phyloP scores from a whole-genome alignment of 176 grass and related monocot genomes.

The Luzula sylvatica region DNA sequence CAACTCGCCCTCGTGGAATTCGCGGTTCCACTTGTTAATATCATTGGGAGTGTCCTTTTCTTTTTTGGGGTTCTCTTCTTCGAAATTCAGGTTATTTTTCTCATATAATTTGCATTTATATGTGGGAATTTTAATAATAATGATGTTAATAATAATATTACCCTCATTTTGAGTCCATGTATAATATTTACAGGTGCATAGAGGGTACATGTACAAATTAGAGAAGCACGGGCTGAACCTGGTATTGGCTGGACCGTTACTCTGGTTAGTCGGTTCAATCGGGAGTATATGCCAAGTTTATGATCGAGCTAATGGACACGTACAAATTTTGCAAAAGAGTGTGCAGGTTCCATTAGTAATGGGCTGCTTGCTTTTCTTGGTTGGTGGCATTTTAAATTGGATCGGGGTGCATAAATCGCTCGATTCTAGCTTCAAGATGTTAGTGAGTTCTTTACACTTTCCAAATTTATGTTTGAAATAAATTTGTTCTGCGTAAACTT shows the following conservation, averaged over 20 bases:
- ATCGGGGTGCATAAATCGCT: conserved; percentile 8
- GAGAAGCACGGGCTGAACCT: conserved; percentile 57
- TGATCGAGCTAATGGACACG: conserved; percentile 45
- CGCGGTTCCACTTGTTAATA: conserved; percentile 40
- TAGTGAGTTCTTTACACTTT: conserved; percentile 20
- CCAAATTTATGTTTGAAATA: not conserved
- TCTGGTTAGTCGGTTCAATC: conserved; percentile 55
- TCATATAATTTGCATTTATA: not conserved
- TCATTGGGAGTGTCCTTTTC: conserved; percentile 36
- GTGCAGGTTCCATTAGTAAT: conserved; percentile 64
- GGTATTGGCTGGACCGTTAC: conserved; percentile 45
- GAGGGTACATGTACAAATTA: conserved; percentile 33
- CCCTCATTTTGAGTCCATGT: not conserved
- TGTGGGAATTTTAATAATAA: not conserved
- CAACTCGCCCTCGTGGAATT: conserved; percentile 71
- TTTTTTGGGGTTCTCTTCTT: conserved; percentile 58
- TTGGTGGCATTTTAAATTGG: conserved; percentile 44
- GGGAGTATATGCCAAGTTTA: conserved; percentile 73
- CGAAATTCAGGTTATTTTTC: conserved; percentile 42
- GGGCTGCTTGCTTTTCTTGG: conserved; percentile 58
- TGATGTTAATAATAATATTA: not conserved
- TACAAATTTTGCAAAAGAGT: conserved; percentile 78
- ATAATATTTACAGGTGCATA: conserved; percentile 35
- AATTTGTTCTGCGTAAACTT: too few relatives aligned
- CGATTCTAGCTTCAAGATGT: conserved; percentile 1